Conservation (phyloP, 352 stramenopile species). For the Phytophthora cryptogea region DNA sequence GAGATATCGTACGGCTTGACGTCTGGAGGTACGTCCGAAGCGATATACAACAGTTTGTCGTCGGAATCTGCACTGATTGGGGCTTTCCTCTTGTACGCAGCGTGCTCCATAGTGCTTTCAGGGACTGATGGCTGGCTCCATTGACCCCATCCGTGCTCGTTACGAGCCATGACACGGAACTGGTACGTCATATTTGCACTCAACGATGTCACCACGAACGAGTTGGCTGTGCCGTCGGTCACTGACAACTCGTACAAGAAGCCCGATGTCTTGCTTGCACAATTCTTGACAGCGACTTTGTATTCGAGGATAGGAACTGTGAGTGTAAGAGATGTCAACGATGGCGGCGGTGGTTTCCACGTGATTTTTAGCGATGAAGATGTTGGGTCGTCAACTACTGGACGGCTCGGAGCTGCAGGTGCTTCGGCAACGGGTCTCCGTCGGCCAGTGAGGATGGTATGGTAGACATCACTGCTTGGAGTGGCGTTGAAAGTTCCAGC, state of each 20-base stretch:
- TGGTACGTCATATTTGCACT: slow-evolving; percentile 85
- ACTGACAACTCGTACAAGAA: slow-evolving; percentile 61
- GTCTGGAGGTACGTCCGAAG: slow-evolving; percentile 40
- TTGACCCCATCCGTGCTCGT: slow-evolving; percentile 61
- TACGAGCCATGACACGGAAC: slow-evolving; percentile 79
- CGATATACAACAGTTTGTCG: slow-evolving; percentile 36
- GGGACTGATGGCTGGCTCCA: slow-evolving; percentile 75
- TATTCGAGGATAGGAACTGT: slow-evolving; percentile 44
- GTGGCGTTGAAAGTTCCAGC: slow-evolving; percentile 83
- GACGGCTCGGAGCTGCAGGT: slow-evolving; percentile 44
- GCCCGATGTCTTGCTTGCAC: slow-evolving; percentile 50
- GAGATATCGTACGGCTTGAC: slow-evolving; percentile 58
- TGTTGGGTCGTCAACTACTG: slow-evolving; percentile 39
- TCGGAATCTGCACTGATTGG: background rate
- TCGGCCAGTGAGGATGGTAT: slow-evolving; percentile 67
- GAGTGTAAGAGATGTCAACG: slow-evolving; percentile 16
- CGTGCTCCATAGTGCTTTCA: slow-evolving; percentile 44
- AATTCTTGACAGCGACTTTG: slow-evolving; percentile 68
- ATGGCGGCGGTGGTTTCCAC: slow-evolving; percentile 41
- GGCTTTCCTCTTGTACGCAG: slow-evolving; percentile 20
- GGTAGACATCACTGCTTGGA: slow-evolving; percentile 83
- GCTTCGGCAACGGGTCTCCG: slow-evolving; percentile 48
- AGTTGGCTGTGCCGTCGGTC: slow-evolving; percentile 21
- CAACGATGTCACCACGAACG: slow-evolving; percentile 58
- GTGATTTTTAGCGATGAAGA: slow-evolving; percentile 51